phyloP scores from a whole-genome alignment of 2,329 filamentous ascomycete genomes.

The Alternaria sp. region DNA sequence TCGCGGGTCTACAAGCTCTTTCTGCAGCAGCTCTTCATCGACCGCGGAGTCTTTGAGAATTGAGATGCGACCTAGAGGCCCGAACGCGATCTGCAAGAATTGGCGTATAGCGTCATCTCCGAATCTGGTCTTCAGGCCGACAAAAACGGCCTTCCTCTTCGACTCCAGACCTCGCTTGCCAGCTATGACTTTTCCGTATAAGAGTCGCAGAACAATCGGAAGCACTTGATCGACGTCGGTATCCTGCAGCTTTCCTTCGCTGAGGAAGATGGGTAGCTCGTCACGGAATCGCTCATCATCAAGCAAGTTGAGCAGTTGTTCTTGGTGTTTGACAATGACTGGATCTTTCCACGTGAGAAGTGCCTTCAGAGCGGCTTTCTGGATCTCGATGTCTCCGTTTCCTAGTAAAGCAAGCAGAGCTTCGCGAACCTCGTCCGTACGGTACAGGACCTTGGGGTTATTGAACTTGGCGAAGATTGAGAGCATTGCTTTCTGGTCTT shows the following conservation, averaged over 20 bases:
- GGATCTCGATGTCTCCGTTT: constrained; percentile 89
- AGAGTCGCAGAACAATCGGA: constrained; percentile 82
- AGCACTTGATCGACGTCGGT: constrained; percentile 77
- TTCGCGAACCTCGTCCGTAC: constrained; percentile 74
- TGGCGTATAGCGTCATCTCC: constrained; percentile 74
- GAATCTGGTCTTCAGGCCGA: constrained; percentile 76
- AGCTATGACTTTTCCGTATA: constrained; percentile 90
- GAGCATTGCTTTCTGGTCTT: constrained; percentile 84
- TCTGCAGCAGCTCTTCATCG: constrained; percentile 51
- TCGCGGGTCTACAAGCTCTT: constrained; percentile 67
- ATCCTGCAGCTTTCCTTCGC: constrained; percentile 69
- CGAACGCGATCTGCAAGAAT: constrained; percentile 84
- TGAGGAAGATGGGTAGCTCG: constrained; percentile 87
- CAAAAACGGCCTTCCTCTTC: constrained; percentile 74
- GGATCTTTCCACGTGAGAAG: constrained; percentile 89
- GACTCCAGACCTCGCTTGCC: constrained; percentile 82
- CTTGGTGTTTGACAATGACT: constrained; percentile 77
- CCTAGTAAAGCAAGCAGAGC: constrained; percentile 77
- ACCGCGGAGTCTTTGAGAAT: constrained; percentile 61
- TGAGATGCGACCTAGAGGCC: constrained; percentile 67
- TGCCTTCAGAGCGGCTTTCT: constrained; percentile 82
- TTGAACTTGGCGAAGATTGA: constrained; percentile 81
- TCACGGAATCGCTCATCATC: constrained; percentile 93
- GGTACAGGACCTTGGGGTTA: constrained; percentile 85
- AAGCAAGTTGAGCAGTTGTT: constrained; percentile 83